Percentiles rank a stretch among this genome's conserved stretches.
These are phyloP conservation scores for Viola pubescens DNA, from an alignment of 441 rosid genomes.

Conservation along the genomic window DNA sequence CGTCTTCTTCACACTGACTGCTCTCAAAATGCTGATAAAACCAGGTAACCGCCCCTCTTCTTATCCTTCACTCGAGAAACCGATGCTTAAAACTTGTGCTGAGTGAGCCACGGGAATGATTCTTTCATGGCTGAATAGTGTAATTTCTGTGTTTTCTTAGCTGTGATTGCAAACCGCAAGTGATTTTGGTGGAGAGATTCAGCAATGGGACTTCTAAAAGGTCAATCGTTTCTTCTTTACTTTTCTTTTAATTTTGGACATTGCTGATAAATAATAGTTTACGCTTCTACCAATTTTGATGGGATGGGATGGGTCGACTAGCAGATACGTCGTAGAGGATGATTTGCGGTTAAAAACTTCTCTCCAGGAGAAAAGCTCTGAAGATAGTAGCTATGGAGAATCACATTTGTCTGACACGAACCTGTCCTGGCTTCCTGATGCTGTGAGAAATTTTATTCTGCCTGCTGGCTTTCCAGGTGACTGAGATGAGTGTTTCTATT, in stretches of 20 bases:
- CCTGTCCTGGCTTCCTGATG: slow-evolving; percentile 57
- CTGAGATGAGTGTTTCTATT: background rate
- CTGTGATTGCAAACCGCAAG: slow-evolving; percentile 3
- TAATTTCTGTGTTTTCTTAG: background rate
- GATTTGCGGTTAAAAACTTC: slow-evolving; percentile 38
- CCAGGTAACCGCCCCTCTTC: slow-evolving; percentile 15
- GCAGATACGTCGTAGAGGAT: slow-evolving; percentile 58
- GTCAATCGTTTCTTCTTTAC: slow-evolving; percentile 17
- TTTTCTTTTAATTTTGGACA: background rate
- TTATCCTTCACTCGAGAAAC: background rate
- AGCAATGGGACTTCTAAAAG: slow-evolving; percentile 72
- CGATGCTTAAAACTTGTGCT: too few relatives aligned
- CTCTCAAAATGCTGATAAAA: slow-evolving; percentile 19
- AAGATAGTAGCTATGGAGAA: slow-evolving; percentile 15
- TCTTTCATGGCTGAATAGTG: background rate
- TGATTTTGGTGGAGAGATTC: slow-evolving; percentile 74
- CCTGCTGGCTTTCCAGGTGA: slow-evolving; percentile 90
- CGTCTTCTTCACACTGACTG: slow-evolving; percentile 27
- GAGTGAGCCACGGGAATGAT: background rate
- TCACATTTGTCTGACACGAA: slow-evolving; percentile 26
- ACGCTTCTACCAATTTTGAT: background rate
- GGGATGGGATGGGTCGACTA: slow-evolving; percentile 9
- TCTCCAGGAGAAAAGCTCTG: slow-evolving; percentile 27
- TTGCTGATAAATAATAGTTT: too few relatives aligned
- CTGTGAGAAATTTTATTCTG: slow-evolving; percentile 55